These are phyloP conservation scores for Hymenoscyphus infarciens DNA, from an alignment of 2,329 filamentous ascomycete genomes.

Conservation along the genomic window DNA sequence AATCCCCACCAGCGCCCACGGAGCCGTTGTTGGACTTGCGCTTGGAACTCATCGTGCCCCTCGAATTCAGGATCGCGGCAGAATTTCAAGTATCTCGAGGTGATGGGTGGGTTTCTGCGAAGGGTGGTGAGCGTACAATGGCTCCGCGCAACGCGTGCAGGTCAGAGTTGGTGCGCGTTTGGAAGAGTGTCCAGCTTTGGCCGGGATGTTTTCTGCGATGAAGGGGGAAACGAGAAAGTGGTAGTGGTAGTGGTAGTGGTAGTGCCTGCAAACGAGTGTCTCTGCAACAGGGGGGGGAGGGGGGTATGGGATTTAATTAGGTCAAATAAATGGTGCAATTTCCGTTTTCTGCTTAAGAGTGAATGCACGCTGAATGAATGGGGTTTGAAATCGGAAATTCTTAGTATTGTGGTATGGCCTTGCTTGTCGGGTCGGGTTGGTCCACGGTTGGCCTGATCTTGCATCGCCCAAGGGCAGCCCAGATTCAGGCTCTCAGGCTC, in stretches of 20 bases:
- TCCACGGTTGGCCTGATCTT: not conserved
- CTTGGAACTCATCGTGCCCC: conserved; percentile 42
- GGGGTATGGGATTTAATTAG: not conserved
- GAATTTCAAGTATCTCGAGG: conserved; percentile 8
- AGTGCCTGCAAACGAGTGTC: not conserved
- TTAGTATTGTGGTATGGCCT: not conserved
- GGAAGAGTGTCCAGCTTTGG: conserved; percentile 8
- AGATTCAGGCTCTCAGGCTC: not conserved
- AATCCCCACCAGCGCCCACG: conserved; percentile 44
- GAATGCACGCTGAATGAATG: not conserved
- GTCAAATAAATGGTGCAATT: not conserved
- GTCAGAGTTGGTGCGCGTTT: conserved; percentile 19
- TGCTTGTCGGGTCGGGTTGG: not conserved
- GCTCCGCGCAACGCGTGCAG: conserved; percentile 19
- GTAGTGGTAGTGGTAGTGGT: no score
- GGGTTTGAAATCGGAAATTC: not conserved
- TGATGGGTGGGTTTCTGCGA: conserved; percentile 14
- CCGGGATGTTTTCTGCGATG: conserved; percentile 16
- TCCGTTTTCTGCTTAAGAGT: not conserved
- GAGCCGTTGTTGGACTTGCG: conserved; percentile 47
- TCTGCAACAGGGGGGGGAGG: not conserved
- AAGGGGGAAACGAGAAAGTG: no score
- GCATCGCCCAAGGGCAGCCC: not conserved
- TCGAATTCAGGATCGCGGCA: conserved; percentile 12
- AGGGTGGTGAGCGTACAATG: conserved; percentile 20